Conservation (phyloP, 225 moss, liverwort and hornwort species). For the Straminergon stramineum region DNA sequence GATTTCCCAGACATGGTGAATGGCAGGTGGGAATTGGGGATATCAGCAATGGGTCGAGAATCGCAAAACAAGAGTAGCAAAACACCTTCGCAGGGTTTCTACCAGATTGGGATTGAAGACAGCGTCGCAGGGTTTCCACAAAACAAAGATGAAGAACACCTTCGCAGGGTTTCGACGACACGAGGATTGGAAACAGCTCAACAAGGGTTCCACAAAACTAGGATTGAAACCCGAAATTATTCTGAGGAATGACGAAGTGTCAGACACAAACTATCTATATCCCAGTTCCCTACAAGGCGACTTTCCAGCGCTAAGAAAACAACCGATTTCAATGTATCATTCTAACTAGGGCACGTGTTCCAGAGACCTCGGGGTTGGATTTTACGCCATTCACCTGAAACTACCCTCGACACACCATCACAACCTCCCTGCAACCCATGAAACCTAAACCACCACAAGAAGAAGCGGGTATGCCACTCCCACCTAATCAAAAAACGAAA, state of each 20-base stretch:
- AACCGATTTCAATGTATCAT: neutral
- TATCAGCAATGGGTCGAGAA: neutral
- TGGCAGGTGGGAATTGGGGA: neutral
- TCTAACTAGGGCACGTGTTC: neutral
- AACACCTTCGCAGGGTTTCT: neutral
- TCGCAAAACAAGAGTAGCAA: neutral
- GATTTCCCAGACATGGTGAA: neutral
- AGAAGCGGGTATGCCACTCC: neutral
- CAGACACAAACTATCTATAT: neutral
- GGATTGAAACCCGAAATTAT: neutral
- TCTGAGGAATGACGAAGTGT: neutral
- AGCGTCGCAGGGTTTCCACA: neutral
- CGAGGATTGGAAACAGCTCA: neutral
- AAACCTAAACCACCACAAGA: neutral
- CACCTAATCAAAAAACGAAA: neutral
- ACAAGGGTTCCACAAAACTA: neutral
- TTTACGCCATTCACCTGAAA: neutral
- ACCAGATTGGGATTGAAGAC: neutral
- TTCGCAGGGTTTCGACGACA: neutral
- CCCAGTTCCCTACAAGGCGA: neutral
- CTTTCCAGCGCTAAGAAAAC: neutral
- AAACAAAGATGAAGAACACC: neutral
- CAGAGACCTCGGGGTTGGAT: neutral
- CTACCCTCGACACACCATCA: neutral
- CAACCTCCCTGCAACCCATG: neutral